Evolutionary conservation across 495 filamentous ascomycete species (phyloP).

Genomic region (Tuber melanosporum): DNA sequence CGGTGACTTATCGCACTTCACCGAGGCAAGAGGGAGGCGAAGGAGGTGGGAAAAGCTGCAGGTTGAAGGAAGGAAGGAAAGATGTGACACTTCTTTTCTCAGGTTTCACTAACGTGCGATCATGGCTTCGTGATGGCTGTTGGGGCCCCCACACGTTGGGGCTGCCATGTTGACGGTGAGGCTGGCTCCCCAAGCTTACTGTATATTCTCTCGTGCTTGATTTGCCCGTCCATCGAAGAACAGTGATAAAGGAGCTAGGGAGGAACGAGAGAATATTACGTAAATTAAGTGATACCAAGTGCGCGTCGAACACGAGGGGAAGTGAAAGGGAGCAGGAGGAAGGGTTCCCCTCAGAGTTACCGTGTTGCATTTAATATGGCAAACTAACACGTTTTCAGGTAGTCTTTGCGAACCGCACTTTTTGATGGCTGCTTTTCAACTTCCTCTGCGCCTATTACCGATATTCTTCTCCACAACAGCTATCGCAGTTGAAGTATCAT

Average conservation of each 20-base stretch:
- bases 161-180: background rate
- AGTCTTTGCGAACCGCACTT: background rate
- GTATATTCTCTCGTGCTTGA: background rate
- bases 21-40: background rate
- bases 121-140: background rate
- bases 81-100: background rate
- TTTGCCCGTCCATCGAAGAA: background rate
- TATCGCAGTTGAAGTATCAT: background rate
- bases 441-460: background rate
- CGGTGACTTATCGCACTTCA: background rate
- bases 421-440: background rate
- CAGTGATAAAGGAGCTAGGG: background rate
- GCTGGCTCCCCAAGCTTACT: background rate
- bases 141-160: background rate
- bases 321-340: background rate
- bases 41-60: background rate
- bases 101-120: background rate
- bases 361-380: background rate
- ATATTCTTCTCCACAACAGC: background rate
- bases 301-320: background rate
- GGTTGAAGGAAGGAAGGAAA: background rate
- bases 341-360: background rate
- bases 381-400: background rate
- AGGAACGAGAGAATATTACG: background rate
- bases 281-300: background rate